Conservation (phyloP, 805 yeast species). For the Barnettozyma wickerhamii region DNA sequence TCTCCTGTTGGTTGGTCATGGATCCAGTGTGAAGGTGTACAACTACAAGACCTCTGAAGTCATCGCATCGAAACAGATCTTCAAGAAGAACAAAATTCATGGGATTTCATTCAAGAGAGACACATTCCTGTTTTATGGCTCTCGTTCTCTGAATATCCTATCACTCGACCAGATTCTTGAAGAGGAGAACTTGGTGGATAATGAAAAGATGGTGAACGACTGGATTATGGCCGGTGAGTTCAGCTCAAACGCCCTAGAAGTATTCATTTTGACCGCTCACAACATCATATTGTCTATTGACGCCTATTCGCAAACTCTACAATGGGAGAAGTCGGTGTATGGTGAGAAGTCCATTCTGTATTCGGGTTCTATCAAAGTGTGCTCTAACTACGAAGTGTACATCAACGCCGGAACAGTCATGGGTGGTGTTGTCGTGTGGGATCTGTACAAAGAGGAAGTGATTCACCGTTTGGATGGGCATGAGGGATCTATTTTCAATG, state of each 20-base stretch:
- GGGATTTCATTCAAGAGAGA: constrained; percentile 49
- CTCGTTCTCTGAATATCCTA: constrained; percentile 55
- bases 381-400: constrained; percentile 37
- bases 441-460: constrained; percentile 38
- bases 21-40: constrained; percentile 59
- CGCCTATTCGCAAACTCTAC: constrained; percentile 24
- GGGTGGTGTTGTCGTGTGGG: constrained; percentile 85
- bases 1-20: constrained; percentile 59
- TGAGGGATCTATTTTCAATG: constrained; percentile 89
- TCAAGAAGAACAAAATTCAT: constrained; percentile 77
- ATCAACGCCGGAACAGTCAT: constrained; percentile 92
- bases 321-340: constrained; percentile 36
- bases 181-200: constrained; percentile 13
- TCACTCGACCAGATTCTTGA: constrained; percentile 29
- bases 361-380: constrained; percentile 68
- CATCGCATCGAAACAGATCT: constrained; percentile 40
- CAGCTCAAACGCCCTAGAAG: constrained; percentile 29
- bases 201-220: constrained; percentile 60
- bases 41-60: constrained; percentile 37
- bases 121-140: constrained; percentile 56
- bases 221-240: constrained; percentile 74
- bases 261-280: constrained; percentile 73
- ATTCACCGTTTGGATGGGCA: constrained; percentile 64
- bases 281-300: constrained; percentile 51
- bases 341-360: constrained; percentile 80